These are phyloP conservation scores for Solanum piurae DNA, from an alignment of 257 asterid genomes.

Conservation along the genomic window DNA sequence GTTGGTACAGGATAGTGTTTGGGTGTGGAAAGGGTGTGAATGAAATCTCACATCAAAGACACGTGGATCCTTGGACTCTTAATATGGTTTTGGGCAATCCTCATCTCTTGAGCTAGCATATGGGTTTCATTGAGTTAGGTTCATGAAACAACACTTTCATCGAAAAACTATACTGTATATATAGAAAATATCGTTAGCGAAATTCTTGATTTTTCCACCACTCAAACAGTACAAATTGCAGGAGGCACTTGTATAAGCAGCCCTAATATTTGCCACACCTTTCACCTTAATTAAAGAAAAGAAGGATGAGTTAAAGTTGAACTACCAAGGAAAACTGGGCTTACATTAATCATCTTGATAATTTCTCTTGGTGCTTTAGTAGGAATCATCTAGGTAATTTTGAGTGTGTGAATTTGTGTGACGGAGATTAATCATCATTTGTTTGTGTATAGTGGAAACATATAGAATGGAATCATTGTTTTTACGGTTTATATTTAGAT, in stretches of 20 bases:
- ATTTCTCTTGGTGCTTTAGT: too few species aligned
- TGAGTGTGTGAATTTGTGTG: neutral
- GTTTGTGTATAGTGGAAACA: neutral
- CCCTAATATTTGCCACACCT: neutral
- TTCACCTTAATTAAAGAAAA: too few species aligned
- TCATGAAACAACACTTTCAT: neutral
- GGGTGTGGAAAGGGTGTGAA: neutral
- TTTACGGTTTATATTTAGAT: too few species aligned
- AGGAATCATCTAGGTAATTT: neutral
- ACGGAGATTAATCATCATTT: neutral
- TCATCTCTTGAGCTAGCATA: neutral
- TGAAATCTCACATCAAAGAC: too few species aligned
- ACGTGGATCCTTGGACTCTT: too few species aligned
- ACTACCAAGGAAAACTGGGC: neutral
- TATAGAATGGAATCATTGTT: neutral
- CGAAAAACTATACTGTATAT: too few species aligned
- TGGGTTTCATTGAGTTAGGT: neutral
- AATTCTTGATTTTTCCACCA: neutral
- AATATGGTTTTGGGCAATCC: neutral
- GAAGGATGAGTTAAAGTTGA: too few species aligned
- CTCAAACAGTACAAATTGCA: too few species aligned
- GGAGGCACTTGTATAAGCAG: neutral
- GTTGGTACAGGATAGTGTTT: neutral
- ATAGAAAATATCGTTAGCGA: too few species aligned
- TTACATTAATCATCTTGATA: too few species aligned